Evolutionary conservation across 192 early-diverging fungal species (phyloP).

Genomic region (Chytriomyces sp.): DNA sequence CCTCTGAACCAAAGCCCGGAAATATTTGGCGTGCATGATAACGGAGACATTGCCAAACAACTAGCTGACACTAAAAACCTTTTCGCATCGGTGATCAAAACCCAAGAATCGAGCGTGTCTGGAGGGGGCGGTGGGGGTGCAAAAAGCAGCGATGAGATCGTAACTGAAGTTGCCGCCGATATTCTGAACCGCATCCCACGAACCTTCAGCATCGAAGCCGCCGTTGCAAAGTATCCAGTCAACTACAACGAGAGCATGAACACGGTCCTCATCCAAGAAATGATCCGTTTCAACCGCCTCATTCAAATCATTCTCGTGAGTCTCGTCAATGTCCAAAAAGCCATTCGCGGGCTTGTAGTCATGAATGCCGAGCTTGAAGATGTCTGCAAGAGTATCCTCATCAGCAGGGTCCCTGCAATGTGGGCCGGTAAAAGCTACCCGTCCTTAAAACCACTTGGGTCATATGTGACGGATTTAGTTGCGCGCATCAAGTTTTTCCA

Average conservation of each 20-base stretch:
- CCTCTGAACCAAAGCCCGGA: slow-evolving; percentile 68
- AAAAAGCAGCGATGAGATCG: slow-evolving; percentile 64
- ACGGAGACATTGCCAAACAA: slow-evolving; percentile 70
- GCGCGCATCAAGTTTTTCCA: slow-evolving; percentile 61
- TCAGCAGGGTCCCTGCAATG: slow-evolving; percentile 59
- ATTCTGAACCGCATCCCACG: slow-evolving; percentile 58
- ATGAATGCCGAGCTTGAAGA: slow-evolving; percentile 71
- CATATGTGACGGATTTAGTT: slow-evolving; percentile 63
- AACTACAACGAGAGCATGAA: slow-evolving; percentile 70
- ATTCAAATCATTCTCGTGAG: slow-evolving; percentile 60
- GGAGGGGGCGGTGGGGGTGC: slow-evolving; percentile 44
- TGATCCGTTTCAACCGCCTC: slow-evolving; percentile 69
- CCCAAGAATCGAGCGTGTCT: slow-evolving; percentile 51
- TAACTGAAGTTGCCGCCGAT: slow-evolving; percentile 63
- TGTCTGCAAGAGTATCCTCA: slow-evolving; percentile 63
- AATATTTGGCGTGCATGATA: slow-evolving; percentile 74
- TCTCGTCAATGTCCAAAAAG: slow-evolving; percentile 69
- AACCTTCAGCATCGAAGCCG: slow-evolving; percentile 57
- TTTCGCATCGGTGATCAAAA: slow-evolving; percentile 63
- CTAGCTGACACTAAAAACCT: slow-evolving; percentile 60
- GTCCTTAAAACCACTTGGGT: slow-evolving; percentile 64
- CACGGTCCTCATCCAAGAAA: slow-evolving; percentile 70
- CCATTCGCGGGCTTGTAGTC: slow-evolving; percentile 65
- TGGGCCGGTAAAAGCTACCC: slow-evolving; percentile 70
- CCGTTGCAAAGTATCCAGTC: slow-evolving; percentile 59